A percentile compares a stretch with the other conserved stretches of the same genome.
These are phyloP conservation scores for Sechiopsis laciniata DNA, from an alignment of 306 rosid genomes.

Conservation along the genomic window DNA sequence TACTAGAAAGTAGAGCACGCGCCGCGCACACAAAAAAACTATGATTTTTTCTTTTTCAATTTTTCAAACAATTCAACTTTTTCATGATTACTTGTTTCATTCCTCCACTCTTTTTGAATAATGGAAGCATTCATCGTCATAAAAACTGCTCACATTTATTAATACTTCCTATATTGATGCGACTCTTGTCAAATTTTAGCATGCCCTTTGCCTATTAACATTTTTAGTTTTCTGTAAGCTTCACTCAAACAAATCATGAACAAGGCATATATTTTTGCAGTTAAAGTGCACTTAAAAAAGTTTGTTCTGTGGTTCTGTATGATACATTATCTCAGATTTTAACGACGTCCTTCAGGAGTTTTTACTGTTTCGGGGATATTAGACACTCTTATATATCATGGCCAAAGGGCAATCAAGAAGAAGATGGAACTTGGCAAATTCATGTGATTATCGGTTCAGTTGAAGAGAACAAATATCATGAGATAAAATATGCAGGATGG, in stretches of 20 bases:
- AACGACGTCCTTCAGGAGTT: conserved; percentile 45
- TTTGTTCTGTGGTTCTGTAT: background rate
- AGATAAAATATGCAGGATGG: background rate
- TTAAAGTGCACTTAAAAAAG: background rate
- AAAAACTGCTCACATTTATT: background rate
- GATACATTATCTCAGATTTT: background rate
- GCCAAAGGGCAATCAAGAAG: conserved; percentile 90
- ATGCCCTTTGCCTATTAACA: background rate
- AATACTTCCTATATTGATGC: background rate
- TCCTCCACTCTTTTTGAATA: background rate
- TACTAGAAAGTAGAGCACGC: background rate
- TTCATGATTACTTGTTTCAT: background rate
- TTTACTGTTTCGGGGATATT: conserved; percentile 91
- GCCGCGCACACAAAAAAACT: background rate
- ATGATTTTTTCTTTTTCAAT: background rate
- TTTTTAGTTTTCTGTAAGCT: background rate
- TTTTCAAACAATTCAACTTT: background rate
- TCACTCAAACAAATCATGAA: background rate
- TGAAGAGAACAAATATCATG: background rate
- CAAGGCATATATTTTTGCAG: background rate
- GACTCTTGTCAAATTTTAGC: background rate
- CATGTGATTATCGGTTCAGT: conserved; percentile 32
- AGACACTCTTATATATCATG: conserved; percentile 92
- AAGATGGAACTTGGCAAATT: conserved; percentile 95
- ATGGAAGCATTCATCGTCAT: background rate